Evolutionary conservation across 2,329 filamentous ascomycete genomes (phyloP), one percentile per base, ranked within the genome.

Genomic region (Ophiosphaerella korrae): DNA sequence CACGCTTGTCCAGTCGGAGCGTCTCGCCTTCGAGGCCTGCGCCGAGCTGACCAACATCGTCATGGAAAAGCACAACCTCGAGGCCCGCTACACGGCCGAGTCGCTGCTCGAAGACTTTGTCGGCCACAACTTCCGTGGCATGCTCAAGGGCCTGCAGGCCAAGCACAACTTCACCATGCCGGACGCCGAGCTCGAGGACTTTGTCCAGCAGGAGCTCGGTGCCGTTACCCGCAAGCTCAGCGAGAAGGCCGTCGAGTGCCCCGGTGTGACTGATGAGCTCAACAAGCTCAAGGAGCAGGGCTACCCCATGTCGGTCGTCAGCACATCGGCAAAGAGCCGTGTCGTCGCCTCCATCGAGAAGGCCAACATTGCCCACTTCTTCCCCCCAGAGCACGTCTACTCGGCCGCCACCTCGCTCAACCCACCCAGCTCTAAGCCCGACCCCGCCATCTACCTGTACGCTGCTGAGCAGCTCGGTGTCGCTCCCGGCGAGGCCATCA

Each of bases 101-200:
- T 82, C 85, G 53, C 86, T 96, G 58, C 89, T 96, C 77, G 79
- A 82, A 63, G 89, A 96, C 77, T 96, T 95, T 68, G 90, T 96
- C 64, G 92, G 92, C 66, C 88, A 94, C 74, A 96, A 95, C 83
- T 96, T 96, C 83, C 90, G 91, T 63, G 90, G 90, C 76, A 96
- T 96, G 90, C 87, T 96, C 77, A 75, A 80, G 52, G 85, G 84
- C 54, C 84, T 96, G 54, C 86, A 92, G 75, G 78, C 85, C 74
- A 88, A 89, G 75, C 86, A 90, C 80, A 80, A 82, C 75, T 93
- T 96, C 76, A 77, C 81, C 45, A 84, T 96, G 76, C 64, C 75
- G 23, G 74, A 81, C 16, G 85, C 84, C 2, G 89, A 95, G 69
- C 76, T 92, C 50, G 86, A 94, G 64, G 73, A 71, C 35, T 95